Evolutionary conservation across 176 grass and related monocot genomes (phyloP).

Genomic region (Bolboschoenus planiculmis): DNA sequence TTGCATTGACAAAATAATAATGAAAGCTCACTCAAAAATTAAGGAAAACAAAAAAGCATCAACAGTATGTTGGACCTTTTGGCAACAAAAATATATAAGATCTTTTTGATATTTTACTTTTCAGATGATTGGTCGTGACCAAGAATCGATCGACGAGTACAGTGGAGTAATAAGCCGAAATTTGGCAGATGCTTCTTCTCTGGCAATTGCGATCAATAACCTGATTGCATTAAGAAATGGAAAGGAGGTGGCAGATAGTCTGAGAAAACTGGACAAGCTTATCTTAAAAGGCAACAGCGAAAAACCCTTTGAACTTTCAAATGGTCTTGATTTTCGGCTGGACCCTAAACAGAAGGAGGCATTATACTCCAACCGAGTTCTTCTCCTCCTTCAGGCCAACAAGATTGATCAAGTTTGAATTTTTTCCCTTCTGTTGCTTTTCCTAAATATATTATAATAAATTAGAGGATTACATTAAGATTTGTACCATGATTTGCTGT

Average conservation of each 20-base stretch:
- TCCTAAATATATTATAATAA: neutral
- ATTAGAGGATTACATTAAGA: neutral
- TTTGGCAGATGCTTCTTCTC: slow-evolving; percentile 49
- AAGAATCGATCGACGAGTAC: slow-evolving; percentile 78
- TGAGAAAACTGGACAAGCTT: slow-evolving; percentile 66
- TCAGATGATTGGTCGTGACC: slow-evolving; percentile 70
- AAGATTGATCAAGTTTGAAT: slow-evolving; percentile 68
- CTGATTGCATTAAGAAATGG: slow-evolving; percentile 70
- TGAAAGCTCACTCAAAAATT: neutral
- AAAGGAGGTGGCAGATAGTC: slow-evolving; percentile 68
- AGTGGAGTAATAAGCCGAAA: slow-evolving; percentile 42
- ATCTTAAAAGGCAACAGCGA: slow-evolving; percentile 50
- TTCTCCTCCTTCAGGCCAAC: slow-evolving; percentile 80
- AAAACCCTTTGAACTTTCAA: slow-evolving; percentile 57
- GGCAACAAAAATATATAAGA: neutral
- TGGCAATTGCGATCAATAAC: slow-evolving; percentile 75
- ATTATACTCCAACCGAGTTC: slow-evolving; percentile 59
- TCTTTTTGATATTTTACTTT: slow-evolving; percentile 29
- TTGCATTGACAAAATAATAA: neutral
- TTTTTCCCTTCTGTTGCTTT: neutral
- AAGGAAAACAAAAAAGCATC: too few relatives aligned
- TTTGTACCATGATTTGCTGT: neutral
- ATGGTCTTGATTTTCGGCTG: slow-evolving; percentile 67
- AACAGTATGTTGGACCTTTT: neutral
- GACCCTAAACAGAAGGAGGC: slow-evolving; percentile 68